phyloP scores from a whole-genome alignment of 192 early-diverging fungal genomes.

The Oehlia diaphana region DNA sequence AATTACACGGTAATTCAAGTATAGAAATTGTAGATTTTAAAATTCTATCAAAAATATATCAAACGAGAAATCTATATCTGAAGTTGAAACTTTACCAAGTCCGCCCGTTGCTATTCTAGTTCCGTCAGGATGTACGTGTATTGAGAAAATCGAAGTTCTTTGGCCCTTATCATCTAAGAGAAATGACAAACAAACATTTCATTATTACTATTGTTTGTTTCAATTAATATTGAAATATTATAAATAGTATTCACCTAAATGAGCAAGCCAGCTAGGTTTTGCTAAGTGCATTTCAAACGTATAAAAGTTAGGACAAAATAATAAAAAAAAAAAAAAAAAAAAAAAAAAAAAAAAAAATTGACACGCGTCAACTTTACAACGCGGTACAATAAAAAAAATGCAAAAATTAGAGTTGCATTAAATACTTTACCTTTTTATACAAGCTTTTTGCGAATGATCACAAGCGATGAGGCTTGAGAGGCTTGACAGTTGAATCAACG shows the following conservation, averaged over 20 bases:
- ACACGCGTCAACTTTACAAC: too few relatives aligned
- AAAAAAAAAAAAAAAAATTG: too few relatives aligned
- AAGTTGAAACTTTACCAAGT: constrained; percentile 51
- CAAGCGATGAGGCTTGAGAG: too few relatives aligned
- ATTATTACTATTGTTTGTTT: neutral
- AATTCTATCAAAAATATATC: neutral
- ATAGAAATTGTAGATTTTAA: constrained; percentile 6
- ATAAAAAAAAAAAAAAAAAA: too few relatives aligned
- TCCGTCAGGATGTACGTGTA: constrained; percentile 85
- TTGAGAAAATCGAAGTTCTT: constrained; percentile 73
- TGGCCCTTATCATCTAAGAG: constrained; percentile 43
- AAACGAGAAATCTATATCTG: neutral
- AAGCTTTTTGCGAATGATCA: too few relatives aligned
- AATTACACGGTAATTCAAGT: neutral
- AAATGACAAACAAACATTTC: neutral
- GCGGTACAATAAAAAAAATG: too few relatives aligned
- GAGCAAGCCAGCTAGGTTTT: constrained; percentile 14
- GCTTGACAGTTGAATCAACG: too few relatives aligned
- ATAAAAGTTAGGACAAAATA: too few relatives aligned
- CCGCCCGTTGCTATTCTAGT: constrained; percentile 83
- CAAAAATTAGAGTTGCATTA: too few relatives aligned
- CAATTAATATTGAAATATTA: neutral
- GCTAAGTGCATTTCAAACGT: constrained; percentile 5
- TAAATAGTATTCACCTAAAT: neutral
- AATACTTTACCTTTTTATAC: too few relatives aligned